phyloP scores from a whole-genome alignment of 768 basidiomycete species.

The Suillus brevipes region DNA sequence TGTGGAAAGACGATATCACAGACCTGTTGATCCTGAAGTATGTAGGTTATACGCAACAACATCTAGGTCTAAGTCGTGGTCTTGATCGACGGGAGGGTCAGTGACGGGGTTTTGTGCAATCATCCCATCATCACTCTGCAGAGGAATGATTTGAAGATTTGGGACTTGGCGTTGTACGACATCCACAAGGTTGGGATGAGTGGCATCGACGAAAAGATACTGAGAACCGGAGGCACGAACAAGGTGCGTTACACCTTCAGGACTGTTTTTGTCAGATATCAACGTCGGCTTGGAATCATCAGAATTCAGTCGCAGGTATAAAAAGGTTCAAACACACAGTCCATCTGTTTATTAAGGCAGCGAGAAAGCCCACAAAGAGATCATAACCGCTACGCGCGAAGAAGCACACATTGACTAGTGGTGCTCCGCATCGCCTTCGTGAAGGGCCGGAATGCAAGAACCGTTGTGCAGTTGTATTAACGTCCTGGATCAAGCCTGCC shows the following conservation, averaged over 20 bases:
- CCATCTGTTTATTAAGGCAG: background rate
- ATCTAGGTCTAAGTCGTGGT: background rate
- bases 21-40: background rate
- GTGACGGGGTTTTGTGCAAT: background rate
- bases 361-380: background rate
- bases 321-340: background rate
- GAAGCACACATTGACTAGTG: background rate
- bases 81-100: background rate
- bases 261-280: background rate
- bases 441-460: background rate
- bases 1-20: background rate
- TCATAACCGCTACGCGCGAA: background rate
- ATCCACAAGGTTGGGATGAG: background rate
- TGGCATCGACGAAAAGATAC: background rate
- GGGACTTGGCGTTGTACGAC: background rate
- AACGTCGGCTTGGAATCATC: background rate
- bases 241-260: background rate
- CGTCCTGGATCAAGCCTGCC: background rate
- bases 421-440: background rate
- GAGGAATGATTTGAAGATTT: background rate
- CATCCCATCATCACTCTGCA: background rate
- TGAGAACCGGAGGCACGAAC: background rate
- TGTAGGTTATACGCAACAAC: background rate
- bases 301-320: background rate
- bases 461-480: background rate